A percentile compares a stretch with the other conserved stretches of the same genome.
Evolutionary conservation across 192 early-diverging fungal species (phyloP).

Genomic region (Radiomyces spectabilis): DNA sequence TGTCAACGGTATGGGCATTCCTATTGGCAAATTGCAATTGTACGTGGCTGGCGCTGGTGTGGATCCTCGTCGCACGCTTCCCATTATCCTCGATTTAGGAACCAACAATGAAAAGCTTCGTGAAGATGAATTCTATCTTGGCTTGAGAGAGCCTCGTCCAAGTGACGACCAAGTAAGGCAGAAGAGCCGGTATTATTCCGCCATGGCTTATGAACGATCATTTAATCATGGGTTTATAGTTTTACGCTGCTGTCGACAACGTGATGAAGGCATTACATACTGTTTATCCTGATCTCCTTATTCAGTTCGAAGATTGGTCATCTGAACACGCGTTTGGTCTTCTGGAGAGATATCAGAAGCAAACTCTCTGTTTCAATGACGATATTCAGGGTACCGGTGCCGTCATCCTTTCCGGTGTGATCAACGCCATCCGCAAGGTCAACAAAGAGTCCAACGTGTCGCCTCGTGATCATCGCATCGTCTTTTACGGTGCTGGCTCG

Average conservation of each 20-base stretch:
- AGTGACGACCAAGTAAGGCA: constrained; percentile 38
- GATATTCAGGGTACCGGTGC: constrained; percentile 90
- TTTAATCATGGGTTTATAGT: constrained; percentile 21
- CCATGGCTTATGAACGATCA: neutral
- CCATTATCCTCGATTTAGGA: constrained; percentile 88
- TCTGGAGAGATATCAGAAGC: constrained; percentile 68
- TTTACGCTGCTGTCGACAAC: constrained; percentile 79
- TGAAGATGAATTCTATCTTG: constrained; percentile 87
- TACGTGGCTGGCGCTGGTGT: constrained; percentile 85
- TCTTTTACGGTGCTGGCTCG: constrained; percentile 93
- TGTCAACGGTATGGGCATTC: constrained; percentile 93
- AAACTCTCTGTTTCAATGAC: constrained; percentile 89
- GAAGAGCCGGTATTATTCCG: no score
- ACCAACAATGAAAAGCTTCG: constrained; percentile 79
- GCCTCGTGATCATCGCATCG: constrained; percentile 71
- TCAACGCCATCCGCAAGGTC: constrained; percentile 71
- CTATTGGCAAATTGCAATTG: constrained; percentile 90
- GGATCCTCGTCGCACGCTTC: constrained; percentile 78
- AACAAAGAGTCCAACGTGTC: constrained; percentile 48
- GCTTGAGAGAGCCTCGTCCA: constrained; percentile 61
- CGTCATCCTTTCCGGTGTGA: constrained; percentile 88
- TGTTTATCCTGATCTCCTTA: constrained; percentile 76
- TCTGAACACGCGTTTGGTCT: constrained; percentile 86
- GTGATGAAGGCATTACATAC: constrained; percentile 63
- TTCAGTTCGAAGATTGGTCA: constrained; percentile 97